phyloP scores from a whole-genome alignment of 495 filamentous ascomycete species.

The Thermothielavioides terrestris region DNA sequence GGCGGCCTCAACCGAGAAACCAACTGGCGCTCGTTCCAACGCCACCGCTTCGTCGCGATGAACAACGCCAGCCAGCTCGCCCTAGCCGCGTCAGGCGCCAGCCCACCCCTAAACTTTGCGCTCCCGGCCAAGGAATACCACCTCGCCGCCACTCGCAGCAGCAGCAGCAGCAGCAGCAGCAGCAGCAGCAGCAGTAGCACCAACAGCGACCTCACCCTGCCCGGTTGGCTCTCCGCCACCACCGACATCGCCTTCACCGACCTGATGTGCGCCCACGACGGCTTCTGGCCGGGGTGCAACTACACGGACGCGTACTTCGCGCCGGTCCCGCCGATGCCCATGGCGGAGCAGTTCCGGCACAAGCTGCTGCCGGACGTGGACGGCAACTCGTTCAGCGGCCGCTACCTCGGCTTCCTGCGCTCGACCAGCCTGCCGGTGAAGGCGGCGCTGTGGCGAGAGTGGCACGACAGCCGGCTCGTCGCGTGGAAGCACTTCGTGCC shows the following conservation, averaged over 20 bases:
- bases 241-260: constrained; percentile 37
- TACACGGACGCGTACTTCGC: constrained; percentile 44
- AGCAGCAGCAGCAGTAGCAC: not conserved
- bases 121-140: constrained; percentile 33
- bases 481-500: constrained; percentile 75
- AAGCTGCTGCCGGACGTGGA: constrained; percentile 63
- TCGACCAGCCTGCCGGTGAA: constrained; percentile 60
- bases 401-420: constrained; percentile 59
- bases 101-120: constrained; percentile 22
- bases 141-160: constrained; percentile 3
- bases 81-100: constrained; percentile 25
- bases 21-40: constrained; percentile 65
- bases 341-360: constrained; percentile 50
- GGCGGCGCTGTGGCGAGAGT: constrained; percentile 65
- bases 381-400: constrained; percentile 63
- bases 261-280: constrained; percentile 31
- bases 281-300: constrained; percentile 25
- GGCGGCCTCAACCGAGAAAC: constrained; percentile 53
- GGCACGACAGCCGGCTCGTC: constrained; percentile 62
- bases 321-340: constrained; percentile 27
- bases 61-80: constrained; percentile 54
- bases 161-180: not conserved
- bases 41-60: constrained; percentile 64
- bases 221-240: constrained; percentile 31
- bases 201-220: constrained; percentile 15